A percentile compares a stretch with the other conserved stretches of the same genome.
phyloP scores from a whole-genome alignment of 257 asterid genomes.

The Handroanthus guayacan region DNA sequence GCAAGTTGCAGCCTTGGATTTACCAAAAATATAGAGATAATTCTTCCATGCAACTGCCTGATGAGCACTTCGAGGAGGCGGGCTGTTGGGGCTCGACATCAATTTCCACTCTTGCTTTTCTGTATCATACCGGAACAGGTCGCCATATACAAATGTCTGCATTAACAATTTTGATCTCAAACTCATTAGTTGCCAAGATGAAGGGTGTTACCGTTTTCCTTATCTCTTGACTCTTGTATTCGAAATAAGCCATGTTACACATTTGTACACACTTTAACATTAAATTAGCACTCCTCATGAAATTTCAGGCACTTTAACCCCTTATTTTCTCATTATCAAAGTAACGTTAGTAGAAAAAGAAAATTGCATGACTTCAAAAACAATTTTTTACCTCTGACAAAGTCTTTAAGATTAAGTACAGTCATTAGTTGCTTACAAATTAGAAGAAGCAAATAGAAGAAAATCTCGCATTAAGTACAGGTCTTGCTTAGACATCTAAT shows the following conservation, averaged over 20 bases:
- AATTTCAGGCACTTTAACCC: constrained; percentile 6
- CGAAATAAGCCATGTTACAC: background rate
- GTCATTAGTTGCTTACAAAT: background rate
- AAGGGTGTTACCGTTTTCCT: background rate
- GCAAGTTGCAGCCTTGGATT: constrained; percentile 27
- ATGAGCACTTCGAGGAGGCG: constrained; percentile 99
- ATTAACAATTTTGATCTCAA: constrained; percentile 32
- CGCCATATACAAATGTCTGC: constrained; percentile 97
- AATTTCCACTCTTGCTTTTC: constrained; percentile 94
- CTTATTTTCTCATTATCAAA: background rate
- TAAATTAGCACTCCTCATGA: background rate
- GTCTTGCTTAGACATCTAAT: constrained; percentile 9
- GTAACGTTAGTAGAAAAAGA: background rate
- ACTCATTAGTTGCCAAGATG: constrained; percentile 28
- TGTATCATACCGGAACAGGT: constrained; percentile 85
- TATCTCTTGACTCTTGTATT: constrained; percentile 20
- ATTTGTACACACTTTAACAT: constrained; percentile 5
- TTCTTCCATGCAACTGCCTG: constrained; percentile 98
- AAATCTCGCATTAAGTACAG: background rate
- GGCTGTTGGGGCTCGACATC: constrained; percentile 94
- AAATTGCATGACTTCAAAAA: background rate
- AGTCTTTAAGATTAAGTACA: background rate
- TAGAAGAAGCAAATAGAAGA: background rate
- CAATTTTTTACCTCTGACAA: background rate
- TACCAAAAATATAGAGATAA: constrained; percentile 88